Evolutionary conservation across 2,329 filamentous ascomycete species (phyloP).

Genomic region (Phialophora tarda): DNA sequence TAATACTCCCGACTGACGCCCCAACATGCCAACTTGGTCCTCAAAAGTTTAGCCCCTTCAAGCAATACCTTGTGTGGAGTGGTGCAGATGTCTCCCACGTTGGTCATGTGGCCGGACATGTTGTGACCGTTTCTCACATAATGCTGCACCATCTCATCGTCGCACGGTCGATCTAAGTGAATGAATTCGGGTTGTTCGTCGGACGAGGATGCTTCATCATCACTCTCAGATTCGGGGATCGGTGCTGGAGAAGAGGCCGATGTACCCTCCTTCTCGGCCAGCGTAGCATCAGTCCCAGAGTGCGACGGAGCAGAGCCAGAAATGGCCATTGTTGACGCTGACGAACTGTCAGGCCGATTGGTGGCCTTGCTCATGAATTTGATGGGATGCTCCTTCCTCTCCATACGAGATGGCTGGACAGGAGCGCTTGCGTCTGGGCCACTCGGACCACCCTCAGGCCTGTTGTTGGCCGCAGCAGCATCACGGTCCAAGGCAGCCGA

Average conservation of each 20-base stretch:
- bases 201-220: slow-evolving; percentile 29
- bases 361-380: slow-evolving; percentile 31
- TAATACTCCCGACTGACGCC: slow-evolving; percentile 45
- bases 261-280: background rate
- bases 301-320: background rate
- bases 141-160: slow-evolving; percentile 64
- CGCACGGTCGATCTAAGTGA: slow-evolving; percentile 60
- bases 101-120: slow-evolving; percentile 59
- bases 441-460: slow-evolving; percentile 32
- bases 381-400: slow-evolving; percentile 31
- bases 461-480: slow-evolving; percentile 26
- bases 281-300: background rate
- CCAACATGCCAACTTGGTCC: slow-evolving; percentile 43
- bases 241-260: background rate
- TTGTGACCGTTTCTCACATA: slow-evolving; percentile 58
- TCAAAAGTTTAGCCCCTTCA: slow-evolving; percentile 36
- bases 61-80: slow-evolving; percentile 35
- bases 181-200: slow-evolving; percentile 48
- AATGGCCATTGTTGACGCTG: background rate
- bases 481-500: slow-evolving; percentile 34
- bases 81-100: slow-evolving; percentile 55
- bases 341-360: slow-evolving; percentile 8
- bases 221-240: slow-evolving; percentile 9
- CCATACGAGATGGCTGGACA: slow-evolving; percentile 35
- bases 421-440: slow-evolving; percentile 30